Percentiles rank a stretch among this genome's conserved stretches.
Conservation (phyloP, 306 rosid genomes). For the Astragalus membranaceus region DNA sequence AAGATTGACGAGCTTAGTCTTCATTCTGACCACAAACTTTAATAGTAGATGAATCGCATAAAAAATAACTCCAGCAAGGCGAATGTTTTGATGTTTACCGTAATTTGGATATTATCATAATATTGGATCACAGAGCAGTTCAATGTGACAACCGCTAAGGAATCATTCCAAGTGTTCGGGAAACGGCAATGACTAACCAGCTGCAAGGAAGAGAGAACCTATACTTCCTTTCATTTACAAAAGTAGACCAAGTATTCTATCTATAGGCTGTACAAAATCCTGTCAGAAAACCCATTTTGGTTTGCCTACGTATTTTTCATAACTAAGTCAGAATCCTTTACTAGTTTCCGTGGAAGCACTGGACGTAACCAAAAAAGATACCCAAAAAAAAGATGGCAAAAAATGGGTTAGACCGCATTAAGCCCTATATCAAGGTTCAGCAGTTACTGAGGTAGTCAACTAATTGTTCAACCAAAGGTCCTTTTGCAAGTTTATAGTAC, state of each 20-base stretch:
- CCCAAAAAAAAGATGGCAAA: slow-evolving; percentile 7
- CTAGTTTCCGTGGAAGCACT: slow-evolving; percentile 11
- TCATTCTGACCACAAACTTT: background rate
- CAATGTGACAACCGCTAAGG: background rate
- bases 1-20: background rate
- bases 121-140: background rate
- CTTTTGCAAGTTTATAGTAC: slow-evolving; percentile 26
- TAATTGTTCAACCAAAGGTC: slow-evolving; percentile 24
- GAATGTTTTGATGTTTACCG: background rate
- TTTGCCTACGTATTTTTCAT: slow-evolving; percentile 20
- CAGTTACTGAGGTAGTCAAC: slow-evolving; percentile 1
- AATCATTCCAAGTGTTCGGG: background rate
- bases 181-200: slow-evolving; percentile 9
- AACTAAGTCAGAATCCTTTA: slow-evolving; percentile 21
- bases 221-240: slow-evolving; percentile 33
- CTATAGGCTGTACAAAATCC: slow-evolving; percentile 34
- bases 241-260: slow-evolving; percentile 18
- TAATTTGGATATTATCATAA: background rate
- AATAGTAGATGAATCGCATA: background rate
- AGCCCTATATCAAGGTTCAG: slow-evolving; percentile 19
- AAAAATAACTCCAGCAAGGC: background rate
- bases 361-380: background rate
- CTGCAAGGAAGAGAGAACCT: slow-evolving; percentile 23
- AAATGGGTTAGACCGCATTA: slow-evolving; percentile 8
- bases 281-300: slow-evolving; percentile 20